Conservation (phyloP, 805 yeast genomes). For the Saturnispora sanitii region DNA sequence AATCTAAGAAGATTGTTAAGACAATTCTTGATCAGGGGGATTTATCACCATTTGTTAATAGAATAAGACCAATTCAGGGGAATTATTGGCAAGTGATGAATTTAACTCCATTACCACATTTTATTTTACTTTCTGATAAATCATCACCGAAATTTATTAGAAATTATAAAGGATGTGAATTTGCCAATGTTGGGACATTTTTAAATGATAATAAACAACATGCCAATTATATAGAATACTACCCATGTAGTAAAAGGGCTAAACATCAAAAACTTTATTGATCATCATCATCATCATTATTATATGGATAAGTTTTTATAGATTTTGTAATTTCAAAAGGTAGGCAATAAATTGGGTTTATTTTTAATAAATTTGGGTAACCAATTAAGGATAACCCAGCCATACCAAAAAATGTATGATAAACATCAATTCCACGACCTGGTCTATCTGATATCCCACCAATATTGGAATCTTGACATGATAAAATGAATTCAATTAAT, state of each 20-base stretch:
- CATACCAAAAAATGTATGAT: slow-evolving; percentile 83
- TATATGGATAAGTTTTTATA: slow-evolving; percentile 23
- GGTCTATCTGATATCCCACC: slow-evolving; percentile 95
- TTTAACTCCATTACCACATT: slow-evolving; percentile 71
- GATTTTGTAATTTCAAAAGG: slow-evolving; percentile 40
- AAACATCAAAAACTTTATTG: slow-evolving; percentile 35
- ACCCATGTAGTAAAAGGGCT: slow-evolving; percentile 46
- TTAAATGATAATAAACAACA: slow-evolving; percentile 27
- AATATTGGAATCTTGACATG: slow-evolving; percentile 61
- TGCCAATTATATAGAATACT: slow-evolving; percentile 66
- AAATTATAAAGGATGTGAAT: slow-evolving; percentile 74
- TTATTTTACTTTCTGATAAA: slow-evolving; percentile 55
- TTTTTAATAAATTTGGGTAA: slow-evolving; percentile 42
- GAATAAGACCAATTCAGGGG: slow-evolving; percentile 55
- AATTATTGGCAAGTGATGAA: slow-evolving; percentile 60
- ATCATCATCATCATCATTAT: background rate
- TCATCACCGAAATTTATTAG: slow-evolving; percentile 64
- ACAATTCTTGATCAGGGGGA: slow-evolving; percentile 84
- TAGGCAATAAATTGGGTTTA: slow-evolving; percentile 85
- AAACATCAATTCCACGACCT: slow-evolving; percentile 86
- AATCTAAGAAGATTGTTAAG: slow-evolving; percentile 62
- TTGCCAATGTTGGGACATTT: slow-evolving; percentile 61
- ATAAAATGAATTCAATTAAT: slow-evolving; percentile 56
- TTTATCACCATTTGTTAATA: slow-evolving; percentile 65
- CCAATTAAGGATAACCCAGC: slow-evolving; percentile 80